Evolutionary conservation across 2,329 filamentous ascomycete genomes (phyloP), one percentile per base, ranked within the genome.

Genomic region (Davidsoniella neocaledoniae): DNA sequence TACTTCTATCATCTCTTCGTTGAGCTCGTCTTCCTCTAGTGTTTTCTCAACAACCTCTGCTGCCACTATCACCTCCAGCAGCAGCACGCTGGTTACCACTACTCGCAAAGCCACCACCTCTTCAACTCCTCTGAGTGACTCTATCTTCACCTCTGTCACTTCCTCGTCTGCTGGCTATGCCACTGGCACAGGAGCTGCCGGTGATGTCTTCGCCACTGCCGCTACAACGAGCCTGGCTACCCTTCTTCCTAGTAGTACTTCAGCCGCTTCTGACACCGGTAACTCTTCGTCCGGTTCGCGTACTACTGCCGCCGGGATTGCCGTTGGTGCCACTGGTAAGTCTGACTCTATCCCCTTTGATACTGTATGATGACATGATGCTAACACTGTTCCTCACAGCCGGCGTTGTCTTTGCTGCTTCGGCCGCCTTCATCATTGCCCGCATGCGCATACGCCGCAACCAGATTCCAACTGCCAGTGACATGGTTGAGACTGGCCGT

Each of bases 291-390:
- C 41, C 5, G 23, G 17, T 38, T 8, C n/a, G 7, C 43, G 29
- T 21, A 37, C 47, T 19, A 17, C 51, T 21, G 51, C 47, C 12
- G 51, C 46, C 33, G 47, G 50, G 19, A 52, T 53, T 38, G 51
- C 51, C 6, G 51, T 49, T 38, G 51, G 51, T 36, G 39, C 51
- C 9, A 49, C 51, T 42, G 51, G 51, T 53, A 49, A 53, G 51
- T 47, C 33, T n/a, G 5, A 5, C 25, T 9, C 26, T 21, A n/a
- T 36, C 8, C 36, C 17, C 7, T 23, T 14, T 39, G 17, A 4
- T 46, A 10, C 8, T 21, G 33, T 9, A 36, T 7, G 9, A 12
- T 2, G 21, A 16, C n/a, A 21, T 23, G 4, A 33, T 10, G 14
- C 19, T 42, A 39, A 46, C n/a, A 17, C 37, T 49, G 33, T 45